Percentiles rank a stretch among this genome's conserved stretches.
phyloP scores from a whole-genome alignment of 2,329 filamentous ascomycete genomes.

The Diplodia corticola region DNA sequence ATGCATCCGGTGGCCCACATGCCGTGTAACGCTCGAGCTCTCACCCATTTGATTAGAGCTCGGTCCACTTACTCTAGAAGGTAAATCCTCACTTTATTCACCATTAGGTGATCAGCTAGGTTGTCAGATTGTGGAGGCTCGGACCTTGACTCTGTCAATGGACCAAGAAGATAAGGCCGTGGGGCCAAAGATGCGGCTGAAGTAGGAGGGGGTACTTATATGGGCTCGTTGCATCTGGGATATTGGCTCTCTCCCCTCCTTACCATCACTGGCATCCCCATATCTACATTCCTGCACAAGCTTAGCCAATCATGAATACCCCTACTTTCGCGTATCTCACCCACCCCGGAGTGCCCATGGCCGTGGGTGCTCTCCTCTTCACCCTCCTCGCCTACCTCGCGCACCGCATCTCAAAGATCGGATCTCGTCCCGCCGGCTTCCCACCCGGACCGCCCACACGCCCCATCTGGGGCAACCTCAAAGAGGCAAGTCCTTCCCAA shows the following conservation, averaged over 20 bases:
- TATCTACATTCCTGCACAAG: background rate
- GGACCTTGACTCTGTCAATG: background rate
- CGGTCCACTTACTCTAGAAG: background rate
- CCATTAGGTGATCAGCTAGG: background rate
- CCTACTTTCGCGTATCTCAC: background rate
- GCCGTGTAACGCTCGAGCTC: background rate
- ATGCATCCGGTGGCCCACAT: background rate
- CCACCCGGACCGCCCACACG: conserved; percentile 55
- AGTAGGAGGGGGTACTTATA: background rate
- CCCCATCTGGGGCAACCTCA: conserved; percentile 55
- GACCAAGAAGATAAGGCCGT: background rate
- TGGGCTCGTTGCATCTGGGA: background rate
- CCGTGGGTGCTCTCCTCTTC: background rate
- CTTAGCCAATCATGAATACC: background rate
- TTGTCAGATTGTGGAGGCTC: background rate
- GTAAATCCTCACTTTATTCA: background rate
- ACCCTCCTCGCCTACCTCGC: background rate
- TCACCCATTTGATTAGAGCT: background rate
- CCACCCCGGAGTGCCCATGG: background rate
- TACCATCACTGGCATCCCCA: background rate
- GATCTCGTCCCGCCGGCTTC: conserved; percentile 35
- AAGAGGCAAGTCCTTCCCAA: conserved; percentile 33
- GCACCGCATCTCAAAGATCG: conserved; percentile 12
- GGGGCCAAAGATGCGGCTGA: background rate
- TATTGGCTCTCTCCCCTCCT: background rate